Evolutionary conservation across 1,284 basidiomycete genomes (phyloP), one percentile per base, ranked within the genome.

Genomic region (Cutaneotrichosporon sp.): DNA sequence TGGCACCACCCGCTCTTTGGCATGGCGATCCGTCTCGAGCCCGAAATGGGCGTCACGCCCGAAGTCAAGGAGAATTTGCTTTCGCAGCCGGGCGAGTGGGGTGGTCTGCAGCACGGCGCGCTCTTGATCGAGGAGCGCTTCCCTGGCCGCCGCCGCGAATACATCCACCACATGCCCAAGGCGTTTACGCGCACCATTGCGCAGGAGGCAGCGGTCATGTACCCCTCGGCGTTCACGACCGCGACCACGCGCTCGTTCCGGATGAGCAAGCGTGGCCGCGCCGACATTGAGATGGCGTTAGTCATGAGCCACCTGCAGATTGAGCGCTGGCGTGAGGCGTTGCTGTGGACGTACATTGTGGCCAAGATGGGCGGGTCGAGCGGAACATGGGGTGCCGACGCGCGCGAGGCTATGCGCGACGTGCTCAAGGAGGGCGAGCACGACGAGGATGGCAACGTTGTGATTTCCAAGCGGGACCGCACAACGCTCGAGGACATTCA

Each of bases 241-340:
- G 60, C 68, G 0, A 50, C 63, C 0, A 70, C 65, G 0, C 52
- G 70, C 33, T 58, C 59, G 3, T 73, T 73, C 57, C 58, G 70
- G 26, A 61, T 66, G 54, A 64, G 61, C 35, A 55, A 50, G 34
- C 52, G 62, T 12, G 70, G 69, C 1, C 51, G 55, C 5, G 68
- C 59, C 3, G 70, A 73, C 58, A 54, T 71, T 4, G 67, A 70
- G 43, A 67, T 68, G 58, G 58, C 66, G 4, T 70, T 66, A 64
- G 52, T 73, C 40, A 60, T 58, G 20, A 63, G 58, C 1, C 62
- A 67, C 48, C 46, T 71, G 20, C 48, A 65, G 45, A 62, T 73
- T 4, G 70, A 73, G 61, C 60, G 70, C 30, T 73, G 70, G 70
- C 55, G 70, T 23, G 70, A 73, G 55, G 68, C 64, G 0, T 49